These are phyloP conservation scores for Saccharomycopsis fermentans DNA, from an alignment of 805 yeast species.

Conservation along the genomic window DNA sequence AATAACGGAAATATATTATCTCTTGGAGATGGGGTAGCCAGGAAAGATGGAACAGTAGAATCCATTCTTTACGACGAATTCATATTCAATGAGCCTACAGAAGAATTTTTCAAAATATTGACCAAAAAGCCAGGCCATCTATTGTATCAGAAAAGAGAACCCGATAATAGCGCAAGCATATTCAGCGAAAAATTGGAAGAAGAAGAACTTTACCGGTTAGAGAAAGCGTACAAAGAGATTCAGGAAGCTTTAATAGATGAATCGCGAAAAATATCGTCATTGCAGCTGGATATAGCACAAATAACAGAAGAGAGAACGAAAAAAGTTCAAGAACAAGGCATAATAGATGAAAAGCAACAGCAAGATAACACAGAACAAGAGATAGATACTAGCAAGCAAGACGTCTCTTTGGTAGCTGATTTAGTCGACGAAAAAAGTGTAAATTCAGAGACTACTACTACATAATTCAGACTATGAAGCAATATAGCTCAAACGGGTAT, in stretches of 20 bases:
- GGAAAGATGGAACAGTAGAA: constrained; percentile 36
- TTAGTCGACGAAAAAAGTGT: background rate
- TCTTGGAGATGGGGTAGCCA: constrained; percentile 19
- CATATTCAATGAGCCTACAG: constrained; percentile 94
- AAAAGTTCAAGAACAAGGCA: background rate
- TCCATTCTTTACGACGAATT: constrained; percentile 75
- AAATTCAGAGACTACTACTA: background rate
- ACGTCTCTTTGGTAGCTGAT: background rate
- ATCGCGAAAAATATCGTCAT: background rate
- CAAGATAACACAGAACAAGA: background rate
- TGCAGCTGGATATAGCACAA: background rate
- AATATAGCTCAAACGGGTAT: too few relatives aligned
- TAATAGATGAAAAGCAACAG: background rate
- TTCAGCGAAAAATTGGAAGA: constrained; percentile 47
- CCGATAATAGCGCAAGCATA: constrained; percentile 23
- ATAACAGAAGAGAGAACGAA: background rate
- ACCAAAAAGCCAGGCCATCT: constrained; percentile 56
- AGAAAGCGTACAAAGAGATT: constrained; percentile 27
- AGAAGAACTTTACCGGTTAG: constrained; percentile 52
- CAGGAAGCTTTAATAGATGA: constrained; percentile 8
- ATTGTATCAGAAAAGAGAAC: constrained; percentile 33
- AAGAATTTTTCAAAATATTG: constrained; percentile 67
- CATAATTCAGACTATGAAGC: background rate
- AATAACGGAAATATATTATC: constrained; percentile 35
- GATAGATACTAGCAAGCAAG: background rate